These are phyloP conservation scores for Diaporthe nobilis DNA, from an alignment of 2,329 filamentous ascomycete species.

Conservation along the genomic window DNA sequence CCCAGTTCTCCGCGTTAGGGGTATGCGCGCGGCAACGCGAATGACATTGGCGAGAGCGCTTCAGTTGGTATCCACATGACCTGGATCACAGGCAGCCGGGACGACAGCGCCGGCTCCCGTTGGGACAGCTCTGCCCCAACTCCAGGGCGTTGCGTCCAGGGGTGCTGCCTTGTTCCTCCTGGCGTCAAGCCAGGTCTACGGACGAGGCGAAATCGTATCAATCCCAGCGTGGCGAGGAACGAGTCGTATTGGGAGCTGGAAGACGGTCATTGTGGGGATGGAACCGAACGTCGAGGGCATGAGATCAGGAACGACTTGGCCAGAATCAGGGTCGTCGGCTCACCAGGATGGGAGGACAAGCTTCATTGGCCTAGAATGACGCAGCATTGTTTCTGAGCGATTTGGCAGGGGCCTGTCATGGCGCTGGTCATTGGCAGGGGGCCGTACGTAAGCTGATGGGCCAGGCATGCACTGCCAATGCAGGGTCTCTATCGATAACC, in stretches of 20 bases:
- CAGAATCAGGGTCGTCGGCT: conserved; percentile 26
- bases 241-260: conserved; percentile 4
- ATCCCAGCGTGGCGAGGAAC: not conserved
- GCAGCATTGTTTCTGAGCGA: conserved; percentile 23
- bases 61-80: conserved; percentile 20
- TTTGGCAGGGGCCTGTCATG: not conserved
- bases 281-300: conserved; percentile 11
- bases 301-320: conserved; percentile 23
- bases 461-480: not conserved
- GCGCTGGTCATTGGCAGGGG: not conserved
- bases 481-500: not conserved
- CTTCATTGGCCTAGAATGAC: conserved; percentile 31
- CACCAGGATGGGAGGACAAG: conserved; percentile 5
- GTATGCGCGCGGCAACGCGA: conserved; percentile 33
- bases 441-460: not conserved
- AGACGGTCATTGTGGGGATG: conserved; percentile 24
- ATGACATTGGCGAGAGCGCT: conserved; percentile 33
- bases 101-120: not conserved
- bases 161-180: conserved; percentile 26
- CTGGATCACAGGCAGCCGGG: conserved; percentile 8
- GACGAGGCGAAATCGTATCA: conserved; percentile 8
- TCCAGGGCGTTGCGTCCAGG: conserved; percentile 3
- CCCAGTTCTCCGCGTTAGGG: conserved; percentile 30
- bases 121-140: not conserved
- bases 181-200: not conserved